Evolutionary conservation across 2,329 filamentous ascomycete genomes (phyloP).

Genomic region (Furcasterigmium furcatum): DNA sequence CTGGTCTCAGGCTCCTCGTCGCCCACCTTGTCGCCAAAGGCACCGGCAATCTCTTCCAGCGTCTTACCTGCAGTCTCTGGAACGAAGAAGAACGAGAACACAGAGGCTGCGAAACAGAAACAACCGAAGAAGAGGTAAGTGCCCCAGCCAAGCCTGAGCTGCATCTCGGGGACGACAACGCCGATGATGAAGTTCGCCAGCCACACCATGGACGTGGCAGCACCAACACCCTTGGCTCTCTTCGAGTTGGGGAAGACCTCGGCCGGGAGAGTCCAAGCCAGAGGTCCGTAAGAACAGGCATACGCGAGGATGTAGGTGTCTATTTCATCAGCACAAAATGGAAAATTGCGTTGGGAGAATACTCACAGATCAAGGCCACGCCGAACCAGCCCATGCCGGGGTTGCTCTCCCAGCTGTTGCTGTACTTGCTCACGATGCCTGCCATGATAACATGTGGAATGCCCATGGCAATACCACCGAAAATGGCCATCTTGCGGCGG

Average conservation of each 20-base stretch:
- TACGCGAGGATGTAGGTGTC: slow-evolving; percentile 46
- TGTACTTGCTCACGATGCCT: no score
- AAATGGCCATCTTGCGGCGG: slow-evolving; percentile 45
- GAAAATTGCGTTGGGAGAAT: no score
- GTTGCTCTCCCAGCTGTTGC: slow-evolving; percentile 25
- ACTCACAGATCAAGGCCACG: slow-evolving; percentile 54
- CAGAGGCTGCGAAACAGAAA: slow-evolving; percentile 7
- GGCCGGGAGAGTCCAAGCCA: slow-evolving; percentile 52
- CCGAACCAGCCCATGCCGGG: slow-evolving; percentile 53
- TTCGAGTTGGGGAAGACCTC: slow-evolving; percentile 58
- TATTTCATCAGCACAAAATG: no score
- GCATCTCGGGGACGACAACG: slow-evolving; percentile 49
- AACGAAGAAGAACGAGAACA: slow-evolving; percentile 14
- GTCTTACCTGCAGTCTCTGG: slow-evolving; percentile 16
- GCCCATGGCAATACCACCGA: slow-evolving; percentile 48
- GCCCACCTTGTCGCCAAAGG: slow-evolving; percentile 27
- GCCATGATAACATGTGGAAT: slow-evolving; percentile 21
- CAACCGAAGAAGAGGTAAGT: slow-evolving; percentile 37
- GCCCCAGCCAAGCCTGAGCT: slow-evolving; percentile 47
- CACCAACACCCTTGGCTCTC: slow-evolving; percentile 56
- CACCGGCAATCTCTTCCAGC: slow-evolving; percentile 19
- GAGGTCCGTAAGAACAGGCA: slow-evolving; percentile 34
- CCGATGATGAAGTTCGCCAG: slow-evolving; percentile 40
- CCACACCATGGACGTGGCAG: slow-evolving; percentile 56
- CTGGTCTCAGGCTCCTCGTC: no score